These are phyloP conservation scores for Heritiera fomes DNA, from an alignment of 345 rosid species.

Conservation along the genomic window DNA sequence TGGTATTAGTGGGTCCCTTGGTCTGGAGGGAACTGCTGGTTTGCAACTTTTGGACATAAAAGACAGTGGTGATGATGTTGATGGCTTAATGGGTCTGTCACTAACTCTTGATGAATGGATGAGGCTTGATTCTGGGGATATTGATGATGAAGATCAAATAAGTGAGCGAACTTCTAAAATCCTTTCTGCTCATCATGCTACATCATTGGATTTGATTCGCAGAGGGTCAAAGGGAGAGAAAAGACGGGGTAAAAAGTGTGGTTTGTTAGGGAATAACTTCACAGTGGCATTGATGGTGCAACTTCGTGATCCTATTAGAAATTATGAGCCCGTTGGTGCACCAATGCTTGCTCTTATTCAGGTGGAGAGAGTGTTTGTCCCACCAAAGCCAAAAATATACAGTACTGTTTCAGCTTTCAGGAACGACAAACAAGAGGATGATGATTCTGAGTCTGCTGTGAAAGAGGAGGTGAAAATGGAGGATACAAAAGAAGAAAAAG, in stretches of 20 bases:
- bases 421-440: slow-evolving; percentile 48
- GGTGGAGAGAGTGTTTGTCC: slow-evolving; percentile 88
- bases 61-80: slow-evolving; percentile 54
- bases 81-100: slow-evolving; percentile 84
- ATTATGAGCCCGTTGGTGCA: slow-evolving; percentile 87
- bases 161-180: slow-evolving; percentile 80
- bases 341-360: slow-evolving; percentile 97
- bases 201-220: slow-evolving; percentile 59
- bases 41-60: slow-evolving; percentile 76
- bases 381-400: slow-evolving; percentile 82
- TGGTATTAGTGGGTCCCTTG: slow-evolving; percentile 55
- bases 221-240: slow-evolving; percentile 76
- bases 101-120: slow-evolving; percentile 94
- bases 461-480: slow-evolving; percentile 28
- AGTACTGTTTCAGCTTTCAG: slow-evolving; percentile 61
- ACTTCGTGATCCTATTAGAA: slow-evolving; percentile 76
- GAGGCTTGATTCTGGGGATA: slow-evolving; percentile 85
- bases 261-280: slow-evolving; percentile 88
- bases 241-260: slow-evolving; percentile 67
- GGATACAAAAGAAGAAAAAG: slow-evolving; percentile 45
- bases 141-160: slow-evolving; percentile 71
- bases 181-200: slow-evolving; percentile 91
- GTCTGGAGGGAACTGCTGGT: slow-evolving; percentile 85
- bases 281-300: slow-evolving; percentile 93
- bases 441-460: slow-evolving; percentile 35